These are phyloP conservation scores for Phialophora expanda DNA, from an alignment of 2,329 filamentous ascomycete species.

Conservation along the genomic window DNA sequence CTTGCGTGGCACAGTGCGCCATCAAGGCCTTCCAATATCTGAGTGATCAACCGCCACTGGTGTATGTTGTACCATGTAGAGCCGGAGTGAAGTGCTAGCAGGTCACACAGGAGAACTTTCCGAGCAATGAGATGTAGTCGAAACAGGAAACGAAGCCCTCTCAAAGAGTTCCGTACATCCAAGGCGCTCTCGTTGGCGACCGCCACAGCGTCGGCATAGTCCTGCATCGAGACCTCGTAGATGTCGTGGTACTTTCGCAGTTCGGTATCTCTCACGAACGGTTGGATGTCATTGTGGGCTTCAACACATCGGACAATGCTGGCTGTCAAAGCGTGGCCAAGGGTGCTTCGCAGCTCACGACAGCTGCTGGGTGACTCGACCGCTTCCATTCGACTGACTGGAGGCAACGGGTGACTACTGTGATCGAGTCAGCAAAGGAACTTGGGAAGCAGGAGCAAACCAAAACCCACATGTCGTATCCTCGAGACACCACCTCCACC, in stretches of 20 bases:
- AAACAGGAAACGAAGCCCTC: conserved; percentile 79
- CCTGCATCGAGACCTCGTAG: conserved; percentile 76
- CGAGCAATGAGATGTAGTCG: conserved; percentile 80
- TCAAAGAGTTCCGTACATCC: conserved; percentile 77
- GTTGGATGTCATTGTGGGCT: conserved; percentile 70
- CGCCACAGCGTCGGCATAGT: conserved; percentile 71
- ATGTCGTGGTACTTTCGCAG: conserved; percentile 92
- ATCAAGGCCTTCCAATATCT: conserved; percentile 79
- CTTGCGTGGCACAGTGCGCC: conserved; percentile 21
- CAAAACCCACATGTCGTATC: conserved; percentile 68
- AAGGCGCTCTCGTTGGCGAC: conserved; percentile 69
- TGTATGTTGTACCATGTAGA: conserved; percentile 36
- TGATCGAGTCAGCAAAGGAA: conserved; percentile 26
- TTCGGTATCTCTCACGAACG: conserved; percentile 77
- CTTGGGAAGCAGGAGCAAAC: background rate
- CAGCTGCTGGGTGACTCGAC: conserved; percentile 79
- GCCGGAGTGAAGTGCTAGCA: conserved; percentile 83
- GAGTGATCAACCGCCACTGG: conserved; percentile 64
- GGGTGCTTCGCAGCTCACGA: conserved; percentile 74
- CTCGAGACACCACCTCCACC: conserved; percentile 91
- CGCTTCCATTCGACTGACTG: conserved; percentile 90
- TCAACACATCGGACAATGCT: conserved; percentile 75
- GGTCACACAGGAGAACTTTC: conserved; percentile 84
- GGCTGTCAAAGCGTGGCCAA: conserved; percentile 71
- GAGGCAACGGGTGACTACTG: conserved; percentile 86